These are phyloP conservation scores for Citrullus mucosospermus DNA, from an alignment of 306 rosid genomes.

Conservation along the genomic window DNA sequence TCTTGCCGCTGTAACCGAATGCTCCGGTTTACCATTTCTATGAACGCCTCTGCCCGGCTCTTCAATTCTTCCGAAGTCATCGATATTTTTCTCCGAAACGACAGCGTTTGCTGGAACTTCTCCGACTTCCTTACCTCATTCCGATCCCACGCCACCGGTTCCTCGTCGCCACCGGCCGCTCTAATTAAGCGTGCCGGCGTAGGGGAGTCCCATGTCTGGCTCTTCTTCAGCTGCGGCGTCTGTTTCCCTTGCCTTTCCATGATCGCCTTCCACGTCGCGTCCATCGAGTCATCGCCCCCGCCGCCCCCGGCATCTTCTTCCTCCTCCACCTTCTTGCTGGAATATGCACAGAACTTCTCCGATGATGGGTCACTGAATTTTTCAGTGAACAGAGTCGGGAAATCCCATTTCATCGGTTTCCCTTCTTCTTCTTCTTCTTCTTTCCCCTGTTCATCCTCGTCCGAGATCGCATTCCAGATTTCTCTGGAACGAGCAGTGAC, in stretches of 20 bases:
- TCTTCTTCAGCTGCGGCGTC: constrained; percentile 27
- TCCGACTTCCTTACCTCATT: constrained; percentile 55
- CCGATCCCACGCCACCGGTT: constrained; percentile 46
- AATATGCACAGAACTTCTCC: constrained; percentile 10
- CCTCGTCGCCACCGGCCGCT: constrained; percentile 16
- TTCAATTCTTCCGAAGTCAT: constrained; percentile 63
- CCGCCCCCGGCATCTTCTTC: constrained; percentile 3
- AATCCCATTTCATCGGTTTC: background rate
- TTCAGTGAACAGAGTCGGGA: constrained; percentile 1
- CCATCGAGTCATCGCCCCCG: constrained; percentile 26
- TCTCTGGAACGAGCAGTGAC: background rate
- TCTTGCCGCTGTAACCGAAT: constrained; percentile 71
- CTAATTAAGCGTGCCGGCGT: constrained; percentile 20
- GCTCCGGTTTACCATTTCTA: constrained; percentile 35
- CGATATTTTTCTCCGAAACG: constrained; percentile 50
- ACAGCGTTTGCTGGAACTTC: constrained; percentile 43
- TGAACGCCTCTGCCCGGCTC: constrained; percentile 52
- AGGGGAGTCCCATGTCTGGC: constrained; percentile 32
- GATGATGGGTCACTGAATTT: constrained; percentile 13
- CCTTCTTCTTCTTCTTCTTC: constrained; percentile 4
- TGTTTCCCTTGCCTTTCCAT: constrained; percentile 29
- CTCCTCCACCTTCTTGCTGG: background rate
- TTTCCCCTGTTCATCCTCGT: background rate
- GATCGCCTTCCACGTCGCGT: constrained; percentile 44
- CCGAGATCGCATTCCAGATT: background rate